Conservation (phyloP, 1,284 basidiomycete species). For the Malassezia dermatis region DNA sequence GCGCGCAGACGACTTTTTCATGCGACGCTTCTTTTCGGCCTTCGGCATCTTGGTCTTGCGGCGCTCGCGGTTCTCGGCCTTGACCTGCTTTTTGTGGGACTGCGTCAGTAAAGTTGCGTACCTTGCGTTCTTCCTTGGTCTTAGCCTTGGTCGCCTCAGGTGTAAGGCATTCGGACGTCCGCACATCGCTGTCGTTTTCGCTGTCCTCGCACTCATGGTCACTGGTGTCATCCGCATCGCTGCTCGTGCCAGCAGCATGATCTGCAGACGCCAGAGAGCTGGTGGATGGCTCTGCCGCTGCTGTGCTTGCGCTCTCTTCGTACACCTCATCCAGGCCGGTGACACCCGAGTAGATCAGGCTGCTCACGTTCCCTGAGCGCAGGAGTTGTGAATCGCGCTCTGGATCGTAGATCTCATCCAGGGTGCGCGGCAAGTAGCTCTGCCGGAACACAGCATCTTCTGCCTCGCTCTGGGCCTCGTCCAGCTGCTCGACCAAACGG, state of each 20-base stretch:
- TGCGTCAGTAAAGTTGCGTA: conserved; percentile 8
- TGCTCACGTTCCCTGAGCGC: conserved; percentile 15
- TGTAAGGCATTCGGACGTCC: conserved; percentile 7
- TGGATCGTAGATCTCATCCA: conserved; percentile 43
- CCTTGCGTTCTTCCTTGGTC: conserved; percentile 23
- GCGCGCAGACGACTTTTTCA: conserved; percentile 29
- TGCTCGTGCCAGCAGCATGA: neutral
- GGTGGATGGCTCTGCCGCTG: neutral
- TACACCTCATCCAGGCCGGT: conserved; percentile 20
- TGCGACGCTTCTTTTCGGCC: conserved; percentile 36
- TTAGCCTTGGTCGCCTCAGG: conserved; percentile 15
- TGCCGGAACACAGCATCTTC: conserved; percentile 41
- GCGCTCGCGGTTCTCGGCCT: conserved; percentile 34
- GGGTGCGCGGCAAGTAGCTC: conserved; percentile 40
- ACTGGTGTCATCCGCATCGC: neutral
- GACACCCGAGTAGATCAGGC: conserved; percentile 22
- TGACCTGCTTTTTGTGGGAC: conserved; percentile 32
- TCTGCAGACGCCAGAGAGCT: neutral
- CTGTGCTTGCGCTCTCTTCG: neutral
- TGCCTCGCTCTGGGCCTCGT: conserved; percentile 8
- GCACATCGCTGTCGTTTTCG: conserved; percentile 5
- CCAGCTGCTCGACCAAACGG: neutral
- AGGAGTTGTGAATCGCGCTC: conserved; percentile 34
- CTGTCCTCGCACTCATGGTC: conserved; percentile 6
- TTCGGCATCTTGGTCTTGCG: conserved; percentile 46